Base-by-base conservation (phyloP, 768 basidiomycete genomes). In the Lactarius akahatsu region DNA sequence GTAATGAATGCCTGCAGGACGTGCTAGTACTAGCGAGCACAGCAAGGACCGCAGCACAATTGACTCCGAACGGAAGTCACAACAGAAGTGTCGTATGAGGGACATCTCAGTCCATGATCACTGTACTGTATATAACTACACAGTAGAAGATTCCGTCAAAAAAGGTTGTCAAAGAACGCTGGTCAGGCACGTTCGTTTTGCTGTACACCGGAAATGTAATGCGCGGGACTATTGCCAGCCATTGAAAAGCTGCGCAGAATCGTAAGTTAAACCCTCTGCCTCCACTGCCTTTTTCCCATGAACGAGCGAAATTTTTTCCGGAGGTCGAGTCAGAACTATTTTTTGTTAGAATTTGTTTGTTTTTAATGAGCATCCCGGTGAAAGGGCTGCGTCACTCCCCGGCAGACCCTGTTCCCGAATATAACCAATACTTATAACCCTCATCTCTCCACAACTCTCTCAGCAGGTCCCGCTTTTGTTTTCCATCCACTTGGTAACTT, bases 41-140 rank as follows among this genome's bases (percentile, higher is more conserved):
- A 38, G 36, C 36, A 36, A 36, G 23, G 69, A 65, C 20, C 41
- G 60, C 41, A 70, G 68, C 38, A 52, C 59, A 2, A 23, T n/a
- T 23, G 45, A 47, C 45, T 69, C 64, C 47, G 69, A 68, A 40
- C 62, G 60, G 38, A 36, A 20, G 36, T 50, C 68, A 26, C 52
- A n/a, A 30, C 28, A 40, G n/a, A 67, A 63, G 30, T 30, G 30
- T 30, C 30, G 30, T 30, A 32, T 32, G 28, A 28, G n/a, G n/a
- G n/a, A n/a, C n/a, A 30, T 34, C 34, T 9, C 4, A 36, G 36
- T 13, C 36, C 36, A 36, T 36, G 40, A n/a, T 64, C 23, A 43
- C 52, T 20, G 2, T 13, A 3, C 8, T n/a, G 9, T 45, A 18
- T 43, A 18, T n/a, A n/a, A n/a, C n/a, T n/a, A n/a, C n/a, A n/a